Conservation (phyloP, 495 filamentous ascomycete species). For the Neurospora africana region DNA sequence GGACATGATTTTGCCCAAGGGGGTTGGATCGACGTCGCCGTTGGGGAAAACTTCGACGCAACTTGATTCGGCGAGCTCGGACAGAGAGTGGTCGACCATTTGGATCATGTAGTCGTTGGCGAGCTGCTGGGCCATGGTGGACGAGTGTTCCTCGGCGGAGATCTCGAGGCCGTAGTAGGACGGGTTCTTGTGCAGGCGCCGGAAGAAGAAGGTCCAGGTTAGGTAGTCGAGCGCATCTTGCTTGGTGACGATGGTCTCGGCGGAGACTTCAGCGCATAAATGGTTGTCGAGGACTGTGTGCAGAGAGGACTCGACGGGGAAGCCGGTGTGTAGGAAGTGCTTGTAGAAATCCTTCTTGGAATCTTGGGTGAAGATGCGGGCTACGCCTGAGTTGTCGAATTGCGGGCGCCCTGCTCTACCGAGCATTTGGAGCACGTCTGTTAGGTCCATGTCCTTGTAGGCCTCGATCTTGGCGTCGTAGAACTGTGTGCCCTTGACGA, state of each 20-base stretch:
- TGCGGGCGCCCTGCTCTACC: slow-evolving; percentile 92
- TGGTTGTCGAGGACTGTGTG: slow-evolving; percentile 97
- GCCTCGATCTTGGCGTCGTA: slow-evolving; percentile 97
- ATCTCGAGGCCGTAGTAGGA: slow-evolving; percentile 97
- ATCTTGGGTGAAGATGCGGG: slow-evolving; percentile 94
- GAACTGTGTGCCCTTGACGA: slow-evolving; percentile 97
- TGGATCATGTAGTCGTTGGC: slow-evolving; percentile 90
- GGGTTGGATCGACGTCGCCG: slow-evolving; percentile 78
- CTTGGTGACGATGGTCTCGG: slow-evolving; percentile 82
- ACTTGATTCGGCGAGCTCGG: slow-evolving; percentile 67
- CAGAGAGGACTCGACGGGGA: slow-evolving; percentile 91
- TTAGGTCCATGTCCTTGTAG: slow-evolving; percentile 98
- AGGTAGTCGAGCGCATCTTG: slow-evolving; percentile 97
- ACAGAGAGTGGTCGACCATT: slow-evolving; percentile 76
- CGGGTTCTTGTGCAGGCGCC: slow-evolving; percentile 92
- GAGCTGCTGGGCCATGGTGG: slow-evolving; percentile 66
- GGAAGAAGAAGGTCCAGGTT: slow-evolving; percentile 99
- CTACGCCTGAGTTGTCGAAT: slow-evolving; percentile 91
- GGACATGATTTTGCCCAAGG: slow-evolving; percentile 94
- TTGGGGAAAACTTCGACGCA: slow-evolving; percentile 77
- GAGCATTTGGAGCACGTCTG: slow-evolving; percentile 97
- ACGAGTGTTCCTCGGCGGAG: slow-evolving; percentile 85
- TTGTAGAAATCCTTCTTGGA: slow-evolving; percentile 99
- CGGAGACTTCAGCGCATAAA: slow-evolving; percentile 87
- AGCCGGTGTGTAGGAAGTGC: slow-evolving; percentile 96